Evolutionary conservation across 2,329 filamentous ascomycete species (phyloP).

Genomic region (Periconia digitata): DNA sequence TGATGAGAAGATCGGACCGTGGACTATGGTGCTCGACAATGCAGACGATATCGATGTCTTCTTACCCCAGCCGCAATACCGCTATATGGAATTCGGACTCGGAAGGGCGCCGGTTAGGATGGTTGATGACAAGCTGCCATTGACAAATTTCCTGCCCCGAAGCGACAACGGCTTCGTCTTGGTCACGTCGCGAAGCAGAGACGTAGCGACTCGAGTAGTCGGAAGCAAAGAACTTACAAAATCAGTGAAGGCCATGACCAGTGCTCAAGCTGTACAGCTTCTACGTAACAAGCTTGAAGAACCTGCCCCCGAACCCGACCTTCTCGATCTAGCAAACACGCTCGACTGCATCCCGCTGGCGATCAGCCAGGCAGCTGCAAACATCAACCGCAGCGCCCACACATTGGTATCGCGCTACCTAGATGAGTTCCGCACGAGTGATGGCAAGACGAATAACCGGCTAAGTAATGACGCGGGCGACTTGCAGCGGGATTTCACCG

Average conservation of each 20-base stretch:
- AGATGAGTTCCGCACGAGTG: conserved; percentile 38
- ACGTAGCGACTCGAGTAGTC: conserved; percentile 10
- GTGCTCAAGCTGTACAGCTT: conserved; percentile 17
- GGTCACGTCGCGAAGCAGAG: conserved; percentile 12
- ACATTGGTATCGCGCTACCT: conserved; percentile 39
- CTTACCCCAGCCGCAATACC: conserved; percentile 1
- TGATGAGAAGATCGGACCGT: conserved; percentile 12
- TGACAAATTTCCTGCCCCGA: conserved; percentile 12
- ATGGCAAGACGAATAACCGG: conserved; percentile 24
- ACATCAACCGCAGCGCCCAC: conserved; percentile 25
- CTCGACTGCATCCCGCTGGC: conserved; percentile 38
- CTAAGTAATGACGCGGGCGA: conserved; percentile 28
- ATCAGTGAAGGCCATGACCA: conserved; percentile 20
- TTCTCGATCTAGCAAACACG: conserved; percentile 9
- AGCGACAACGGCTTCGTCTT: conserved; percentile 12
- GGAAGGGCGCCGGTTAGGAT: neutral
- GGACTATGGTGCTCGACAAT: conserved; percentile 19
- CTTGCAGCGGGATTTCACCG: conserved; percentile 35
- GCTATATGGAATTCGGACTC: neutral
- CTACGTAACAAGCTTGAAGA: conserved; percentile 21
- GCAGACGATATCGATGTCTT: conserved; percentile 9
- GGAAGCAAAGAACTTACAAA: conserved; percentile 19
- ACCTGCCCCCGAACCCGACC: conserved; percentile 1
- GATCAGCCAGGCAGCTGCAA: conserved; percentile 37
- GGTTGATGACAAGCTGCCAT: too few species aligned